These are phyloP conservation scores for Candida sojae DNA, from an alignment of 1,139 yeast genomes.

Conservation along the genomic window DNA sequence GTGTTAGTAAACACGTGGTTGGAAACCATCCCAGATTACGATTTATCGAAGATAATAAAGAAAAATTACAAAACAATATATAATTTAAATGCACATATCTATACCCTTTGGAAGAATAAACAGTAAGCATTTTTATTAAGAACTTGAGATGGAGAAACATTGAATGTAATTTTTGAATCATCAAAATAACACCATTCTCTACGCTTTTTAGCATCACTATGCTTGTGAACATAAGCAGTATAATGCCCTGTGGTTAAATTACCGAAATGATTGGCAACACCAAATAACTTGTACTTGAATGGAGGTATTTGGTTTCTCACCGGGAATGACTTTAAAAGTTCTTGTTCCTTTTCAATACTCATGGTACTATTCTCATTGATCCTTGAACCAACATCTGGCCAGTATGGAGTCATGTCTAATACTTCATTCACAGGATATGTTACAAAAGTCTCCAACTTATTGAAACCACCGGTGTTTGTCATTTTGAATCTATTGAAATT, in stretches of 20 bases:
- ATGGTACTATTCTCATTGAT: conserved; percentile 20
- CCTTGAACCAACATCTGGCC: conserved; percentile 61
- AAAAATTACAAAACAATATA: conserved; percentile 2
- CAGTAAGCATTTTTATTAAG: conserved; percentile 73
- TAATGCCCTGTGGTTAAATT: conserved; percentile 86
- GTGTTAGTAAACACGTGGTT: conserved; percentile 60
- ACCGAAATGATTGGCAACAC: conserved; percentile 90
- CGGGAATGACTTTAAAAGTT: conserved; percentile 56
- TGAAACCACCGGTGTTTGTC: conserved; percentile 44
- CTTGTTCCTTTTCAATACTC: conserved; percentile 32
- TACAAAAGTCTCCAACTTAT: conserved; percentile 64
- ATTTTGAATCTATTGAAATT: conserved; percentile 79
- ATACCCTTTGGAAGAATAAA: conserved; percentile 58
- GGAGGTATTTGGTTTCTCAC: conserved; percentile 78
- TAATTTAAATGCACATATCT: conserved; percentile 7
- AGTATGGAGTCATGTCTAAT: conserved; percentile 72
- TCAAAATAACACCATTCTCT: conserved; percentile 78
- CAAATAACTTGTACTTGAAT: conserved; percentile 74
- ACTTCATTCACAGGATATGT: conserved; percentile 56
- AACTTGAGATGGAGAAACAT: conserved; percentile 45
- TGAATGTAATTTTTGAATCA: conserved; percentile 58
- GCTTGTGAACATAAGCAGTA: conserved; percentile 76
- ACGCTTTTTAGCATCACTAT: conserved; percentile 31
- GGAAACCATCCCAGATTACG: conserved; percentile 45
- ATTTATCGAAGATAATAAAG: conserved; percentile 25